phyloP scores from a whole-genome alignment of 805 yeast species.

The Zygosaccharomyces kombuchaensis region DNA sequence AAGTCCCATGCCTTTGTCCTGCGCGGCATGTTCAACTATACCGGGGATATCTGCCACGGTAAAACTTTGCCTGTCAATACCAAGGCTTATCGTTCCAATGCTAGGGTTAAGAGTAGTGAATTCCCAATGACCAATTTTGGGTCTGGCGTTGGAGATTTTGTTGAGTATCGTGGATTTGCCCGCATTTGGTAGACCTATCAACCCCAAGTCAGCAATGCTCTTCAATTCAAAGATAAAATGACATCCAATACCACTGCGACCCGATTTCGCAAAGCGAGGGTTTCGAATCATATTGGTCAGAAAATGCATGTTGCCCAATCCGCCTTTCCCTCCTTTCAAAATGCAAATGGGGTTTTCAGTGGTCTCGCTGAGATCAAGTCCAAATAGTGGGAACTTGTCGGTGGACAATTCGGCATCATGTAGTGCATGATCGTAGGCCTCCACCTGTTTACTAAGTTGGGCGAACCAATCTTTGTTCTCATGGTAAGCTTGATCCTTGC shows the following conservation, averaged over 20 bases:
- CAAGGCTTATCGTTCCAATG: conserved; percentile 75
- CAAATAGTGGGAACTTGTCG: conserved; percentile 78
- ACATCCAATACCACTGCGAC: conserved; percentile 64
- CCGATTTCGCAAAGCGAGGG: conserved; percentile 82
- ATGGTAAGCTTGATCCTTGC: conserved; percentile 69
- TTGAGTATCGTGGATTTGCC: conserved; percentile 88
- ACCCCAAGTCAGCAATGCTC: conserved; percentile 85
- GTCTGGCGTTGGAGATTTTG: conserved; percentile 84
- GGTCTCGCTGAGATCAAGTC: conserved; percentile 64
- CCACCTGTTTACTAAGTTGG: conserved; percentile 59
- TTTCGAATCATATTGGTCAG: conserved; percentile 77
- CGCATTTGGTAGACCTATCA: conserved; percentile 95
- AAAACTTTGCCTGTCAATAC: conserved; percentile 60
- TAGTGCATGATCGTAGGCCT: conserved; percentile 55
- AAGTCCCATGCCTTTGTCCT: conserved; percentile 87
- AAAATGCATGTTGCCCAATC: conserved; percentile 95
- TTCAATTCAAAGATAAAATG: conserved; percentile 78
- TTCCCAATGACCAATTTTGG: conserved; percentile 94
- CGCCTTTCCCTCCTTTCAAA: conserved; percentile 86
- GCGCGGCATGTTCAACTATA: conserved; percentile 79
- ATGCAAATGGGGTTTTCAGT: conserved; percentile 64
- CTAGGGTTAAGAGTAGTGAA: conserved; percentile 92
- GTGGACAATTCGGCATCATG: conserved; percentile 51
- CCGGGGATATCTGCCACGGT: conserved; percentile 99
- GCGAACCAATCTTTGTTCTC: conserved; percentile 59